Conservation (phyloP, 2,329 filamentous ascomycete species). For the Ceratocystis papillata region DNA sequence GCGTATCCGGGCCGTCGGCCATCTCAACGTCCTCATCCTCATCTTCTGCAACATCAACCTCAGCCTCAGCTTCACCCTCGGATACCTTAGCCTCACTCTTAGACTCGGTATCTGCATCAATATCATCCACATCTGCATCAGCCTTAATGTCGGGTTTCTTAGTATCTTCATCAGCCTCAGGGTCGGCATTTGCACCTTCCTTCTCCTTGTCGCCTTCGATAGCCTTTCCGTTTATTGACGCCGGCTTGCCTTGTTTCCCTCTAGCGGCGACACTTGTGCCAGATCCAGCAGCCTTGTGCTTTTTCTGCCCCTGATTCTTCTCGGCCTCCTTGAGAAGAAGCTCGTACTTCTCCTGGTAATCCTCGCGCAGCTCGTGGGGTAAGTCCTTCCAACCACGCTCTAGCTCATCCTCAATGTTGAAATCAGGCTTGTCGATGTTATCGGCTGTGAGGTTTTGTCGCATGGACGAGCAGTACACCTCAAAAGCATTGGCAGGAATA, state of each 20-base stretch:
- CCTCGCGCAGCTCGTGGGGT: conserved; percentile 39
- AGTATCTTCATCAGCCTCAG: conserved; percentile 8
- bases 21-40: conserved; percentile 23
- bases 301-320: conserved; percentile 23
- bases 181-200: conserved; percentile 14
- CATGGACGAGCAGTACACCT: conserved; percentile 44
- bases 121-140: conserved; percentile 10
- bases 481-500: conserved; percentile 41
- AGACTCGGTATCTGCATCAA: conserved; percentile 13
- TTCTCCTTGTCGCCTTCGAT: conserved; percentile 18
- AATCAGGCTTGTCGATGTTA: conserved; percentile 32
- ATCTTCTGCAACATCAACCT: conserved; percentile 6
- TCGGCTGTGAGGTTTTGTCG: conserved; percentile 39
- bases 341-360: conserved; percentile 38
- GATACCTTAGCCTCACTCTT: conserved; percentile 21
- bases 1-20: conserved; percentile 20
- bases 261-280: conserved; percentile 4
- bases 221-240: conserved; percentile 29
- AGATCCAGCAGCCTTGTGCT: conserved; percentile 14
- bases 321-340: conserved; percentile 34
- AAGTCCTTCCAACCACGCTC: conserved; percentile 46
- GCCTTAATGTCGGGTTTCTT: conserved; percentile 19
- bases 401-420: conserved; percentile 45
- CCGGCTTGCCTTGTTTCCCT: conserved; percentile 13
- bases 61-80: conserved; percentile 7